Conservation (phyloP, 2,329 filamentous ascomycete genomes). For the Aspergillus sp. region DNA sequence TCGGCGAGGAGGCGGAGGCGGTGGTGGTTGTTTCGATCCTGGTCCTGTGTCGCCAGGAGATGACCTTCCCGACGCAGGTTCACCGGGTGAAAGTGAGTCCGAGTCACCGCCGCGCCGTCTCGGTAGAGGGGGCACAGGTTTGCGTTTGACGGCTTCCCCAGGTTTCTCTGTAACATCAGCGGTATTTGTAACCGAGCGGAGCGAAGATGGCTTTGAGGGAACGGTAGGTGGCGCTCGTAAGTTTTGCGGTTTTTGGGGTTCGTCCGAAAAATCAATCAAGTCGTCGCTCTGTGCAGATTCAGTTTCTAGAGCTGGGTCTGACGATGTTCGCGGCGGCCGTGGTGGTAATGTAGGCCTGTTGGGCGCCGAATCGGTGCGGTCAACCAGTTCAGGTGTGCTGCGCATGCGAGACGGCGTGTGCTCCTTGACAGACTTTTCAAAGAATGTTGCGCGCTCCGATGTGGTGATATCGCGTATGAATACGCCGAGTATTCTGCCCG, state of each 20-base stretch:
- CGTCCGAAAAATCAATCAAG: constrained; percentile 43
- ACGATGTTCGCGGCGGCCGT: constrained; percentile 28
- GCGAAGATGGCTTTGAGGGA: constrained; percentile 45
- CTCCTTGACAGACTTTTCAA: constrained; percentile 62
- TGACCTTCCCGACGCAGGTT: neutral
- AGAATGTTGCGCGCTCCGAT: constrained; percentile 69
- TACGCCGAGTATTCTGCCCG: constrained; percentile 76
- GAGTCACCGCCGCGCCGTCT: constrained; percentile 30
- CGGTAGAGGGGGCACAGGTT: constrained; percentile 39
- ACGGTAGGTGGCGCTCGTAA: constrained; percentile 38
- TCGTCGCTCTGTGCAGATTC: constrained; percentile 31
- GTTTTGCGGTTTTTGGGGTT: constrained; percentile 22
- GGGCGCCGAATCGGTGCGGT: constrained; percentile 26
- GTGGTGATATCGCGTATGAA: constrained; percentile 97
- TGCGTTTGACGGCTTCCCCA: constrained; percentile 30
- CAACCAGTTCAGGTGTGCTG: constrained; percentile 26
- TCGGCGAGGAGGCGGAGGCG: constrained; percentile 32
- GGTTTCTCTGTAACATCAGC: constrained; percentile 17
- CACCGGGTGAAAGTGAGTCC: neutral
- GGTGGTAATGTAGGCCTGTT: constrained; percentile 43
- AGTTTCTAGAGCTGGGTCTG: constrained; percentile 16
- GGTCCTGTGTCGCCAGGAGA: neutral
- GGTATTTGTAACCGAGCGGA: constrained; percentile 36
- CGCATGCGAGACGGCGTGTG: constrained; percentile 20
- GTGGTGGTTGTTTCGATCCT: constrained; percentile 29